Evolutionary conservation across 176 grass and related monocot genomes (phyloP).

Genomic region (Tuctoria greenei): DNA sequence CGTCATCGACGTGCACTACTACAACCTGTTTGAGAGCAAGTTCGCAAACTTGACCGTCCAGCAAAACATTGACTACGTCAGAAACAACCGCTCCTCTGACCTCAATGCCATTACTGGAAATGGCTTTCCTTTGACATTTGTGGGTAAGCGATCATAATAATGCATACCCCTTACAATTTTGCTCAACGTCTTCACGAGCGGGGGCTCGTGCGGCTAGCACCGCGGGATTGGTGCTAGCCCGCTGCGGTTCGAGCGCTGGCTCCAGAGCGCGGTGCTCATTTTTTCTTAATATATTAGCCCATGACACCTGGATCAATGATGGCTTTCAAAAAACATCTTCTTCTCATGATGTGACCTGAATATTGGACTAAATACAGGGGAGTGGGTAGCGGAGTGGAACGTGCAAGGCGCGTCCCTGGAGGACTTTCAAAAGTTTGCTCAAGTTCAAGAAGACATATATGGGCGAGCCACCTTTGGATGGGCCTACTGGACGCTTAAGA

Average conservation of each 20-base stretch:
- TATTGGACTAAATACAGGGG: conserved; percentile 16
- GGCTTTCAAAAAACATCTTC: no score
- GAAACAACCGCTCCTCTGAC: conserved; percentile 19
- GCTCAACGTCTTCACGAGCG: no score
- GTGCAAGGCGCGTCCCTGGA: not conserved
- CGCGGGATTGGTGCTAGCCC: no score
- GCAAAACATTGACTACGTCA: conserved; percentile 58
- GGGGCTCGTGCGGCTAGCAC: no score
- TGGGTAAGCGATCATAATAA: no score
- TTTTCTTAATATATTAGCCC: no score
- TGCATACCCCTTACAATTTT: no score
- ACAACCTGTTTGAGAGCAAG: conserved; percentile 35
- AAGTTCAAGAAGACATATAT: conserved; percentile 51
- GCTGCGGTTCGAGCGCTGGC: no score
- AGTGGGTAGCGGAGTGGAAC: conserved; percentile 53
- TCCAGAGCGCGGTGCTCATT: no score
- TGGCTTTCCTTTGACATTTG: conserved; percentile 43
- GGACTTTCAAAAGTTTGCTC: conserved; percentile 43
- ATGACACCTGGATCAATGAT: no score
- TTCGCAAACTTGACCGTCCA: conserved; percentile 46
- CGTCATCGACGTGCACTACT: conserved; percentile 67
- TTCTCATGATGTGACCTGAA: not conserved
- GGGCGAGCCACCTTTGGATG: conserved; percentile 63
- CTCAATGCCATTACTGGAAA: conserved; percentile 28
- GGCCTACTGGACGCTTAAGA: conserved; percentile 66